Conservation (phyloP, 495 filamentous ascomycete species). For the Aspergillus diversus region DNA sequence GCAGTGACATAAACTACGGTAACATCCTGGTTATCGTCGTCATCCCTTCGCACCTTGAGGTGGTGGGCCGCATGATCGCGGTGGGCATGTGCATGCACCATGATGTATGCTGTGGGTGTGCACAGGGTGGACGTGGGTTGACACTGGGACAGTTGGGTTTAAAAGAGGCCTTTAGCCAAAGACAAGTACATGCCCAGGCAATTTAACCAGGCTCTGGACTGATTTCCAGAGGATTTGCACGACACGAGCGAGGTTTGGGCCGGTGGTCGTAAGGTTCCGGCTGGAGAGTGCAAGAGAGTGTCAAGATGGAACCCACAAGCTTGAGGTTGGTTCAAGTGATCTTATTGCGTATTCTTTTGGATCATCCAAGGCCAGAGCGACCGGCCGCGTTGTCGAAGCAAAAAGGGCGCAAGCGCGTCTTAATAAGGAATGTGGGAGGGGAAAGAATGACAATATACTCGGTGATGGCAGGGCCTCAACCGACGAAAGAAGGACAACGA, state of each 20-base stretch:
- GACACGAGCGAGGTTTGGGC: too few species aligned
- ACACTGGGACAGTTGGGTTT: not conserved
- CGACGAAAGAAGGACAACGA: constrained; percentile 48
- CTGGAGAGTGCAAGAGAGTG: not conserved
- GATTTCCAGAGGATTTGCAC: too few species aligned
- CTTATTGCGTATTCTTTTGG: not conserved
- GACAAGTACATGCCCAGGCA: not conserved
- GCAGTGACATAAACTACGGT: constrained; percentile 59
- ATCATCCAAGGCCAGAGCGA: constrained; percentile 2
- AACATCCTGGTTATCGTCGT: constrained; percentile 23
- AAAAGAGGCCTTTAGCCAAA: not conserved
- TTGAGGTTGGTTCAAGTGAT: too few species aligned
- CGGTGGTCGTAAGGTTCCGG: too few species aligned
- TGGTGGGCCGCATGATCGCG: constrained; percentile 34
- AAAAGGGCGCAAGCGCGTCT: constrained; percentile 27
- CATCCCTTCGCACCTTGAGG: constrained; percentile 22
- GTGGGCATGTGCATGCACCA: constrained; percentile 33
- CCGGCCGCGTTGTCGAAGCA: constrained; percentile 13
- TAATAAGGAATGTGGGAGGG: constrained; percentile 23
- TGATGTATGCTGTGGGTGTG: constrained; percentile 16
- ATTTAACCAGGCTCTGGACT: too few species aligned
- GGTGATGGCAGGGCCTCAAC: constrained; percentile 20
- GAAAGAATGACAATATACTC: constrained; percentile 25
- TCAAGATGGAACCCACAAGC: not conserved
- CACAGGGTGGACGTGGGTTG: not conserved